Conservation (phyloP, 164 flowering plant genomes). For the Vitis vinifera region DNA sequence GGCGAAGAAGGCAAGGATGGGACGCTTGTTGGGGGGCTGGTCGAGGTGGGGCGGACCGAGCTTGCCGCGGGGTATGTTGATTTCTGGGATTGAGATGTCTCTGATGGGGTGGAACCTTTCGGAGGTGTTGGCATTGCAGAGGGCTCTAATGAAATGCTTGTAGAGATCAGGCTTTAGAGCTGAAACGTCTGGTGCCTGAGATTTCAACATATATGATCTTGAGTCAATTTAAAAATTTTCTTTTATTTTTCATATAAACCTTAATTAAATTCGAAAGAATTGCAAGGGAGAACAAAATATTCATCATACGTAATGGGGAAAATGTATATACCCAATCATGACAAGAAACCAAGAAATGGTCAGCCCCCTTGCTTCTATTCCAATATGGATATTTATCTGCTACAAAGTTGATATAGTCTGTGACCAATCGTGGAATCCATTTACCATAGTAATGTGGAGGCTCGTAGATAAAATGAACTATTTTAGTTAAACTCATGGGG, state of each 20-base stretch:
- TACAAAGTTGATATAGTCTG: neutral
- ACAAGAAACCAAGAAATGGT: conserved; percentile 12
- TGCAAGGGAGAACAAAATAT: too few species aligned
- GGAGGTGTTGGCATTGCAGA: conserved; percentile 34
- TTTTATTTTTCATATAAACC: too few species aligned
- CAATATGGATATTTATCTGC: conserved; percentile 7
- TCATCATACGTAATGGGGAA: neutral
- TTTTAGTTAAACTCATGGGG: conserved; percentile 2
- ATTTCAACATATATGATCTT: too few species aligned
- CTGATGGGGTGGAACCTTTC: conserved; percentile 26
- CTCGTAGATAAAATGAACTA: neutral
- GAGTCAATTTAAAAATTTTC: too few species aligned
- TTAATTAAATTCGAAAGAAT: too few species aligned
- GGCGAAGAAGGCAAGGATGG: conserved; percentile 52
- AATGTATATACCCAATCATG: conserved; percentile 13
- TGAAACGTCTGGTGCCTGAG: conserved; percentile 15
- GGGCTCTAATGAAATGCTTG: conserved; percentile 22
- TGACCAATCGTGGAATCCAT: neutral
- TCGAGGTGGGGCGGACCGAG: conserved; percentile 4
- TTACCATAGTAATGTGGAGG: neutral
- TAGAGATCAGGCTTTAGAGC: conserved; percentile 7
- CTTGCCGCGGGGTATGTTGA: conserved; percentile 15
- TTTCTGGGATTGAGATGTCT: conserved; percentile 20
- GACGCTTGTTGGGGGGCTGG: conserved; percentile 16
- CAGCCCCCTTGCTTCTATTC: conserved; percentile 8